Conservation (phyloP, 352 stramenopile genomes). For the Poterioochromonas sp. region DNA sequence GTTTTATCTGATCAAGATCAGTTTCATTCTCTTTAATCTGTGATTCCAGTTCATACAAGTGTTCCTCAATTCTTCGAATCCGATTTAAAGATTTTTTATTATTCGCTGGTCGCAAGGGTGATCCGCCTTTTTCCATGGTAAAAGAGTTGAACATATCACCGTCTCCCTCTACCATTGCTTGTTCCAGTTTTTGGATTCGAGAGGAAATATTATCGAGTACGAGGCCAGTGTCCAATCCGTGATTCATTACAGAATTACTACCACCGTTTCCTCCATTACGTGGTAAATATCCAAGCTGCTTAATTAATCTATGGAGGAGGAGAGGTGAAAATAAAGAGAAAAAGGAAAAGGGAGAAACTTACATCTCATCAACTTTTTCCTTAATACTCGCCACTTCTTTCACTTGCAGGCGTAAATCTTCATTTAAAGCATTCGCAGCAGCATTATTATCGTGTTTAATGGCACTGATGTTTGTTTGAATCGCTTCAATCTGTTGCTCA, state of each 20-base stretch:
- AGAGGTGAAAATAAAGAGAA: neutral
- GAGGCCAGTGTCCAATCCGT: neutral
- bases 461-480: neutral
- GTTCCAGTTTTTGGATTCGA: neutral
- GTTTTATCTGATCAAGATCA: neutral
- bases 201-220: neutral
- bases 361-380: neutral
- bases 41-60: neutral
- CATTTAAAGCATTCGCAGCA: neutral
- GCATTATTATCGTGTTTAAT: neutral
- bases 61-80: neutral
- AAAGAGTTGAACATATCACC: neutral
- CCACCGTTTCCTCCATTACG: neutral
- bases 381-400: neutral
- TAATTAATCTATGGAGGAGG: neutral
- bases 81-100: neutral
- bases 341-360: neutral
- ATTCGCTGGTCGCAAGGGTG: neutral
- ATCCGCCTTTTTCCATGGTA: neutral
- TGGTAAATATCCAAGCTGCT: neutral
- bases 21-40: neutral
- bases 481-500: neutral
- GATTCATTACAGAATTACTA: neutral
- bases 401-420: neutral
- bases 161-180: neutral